Conservation (phyloP, 2,329 filamentous ascomycete genomes). For the Neurospora sp. region DNA sequence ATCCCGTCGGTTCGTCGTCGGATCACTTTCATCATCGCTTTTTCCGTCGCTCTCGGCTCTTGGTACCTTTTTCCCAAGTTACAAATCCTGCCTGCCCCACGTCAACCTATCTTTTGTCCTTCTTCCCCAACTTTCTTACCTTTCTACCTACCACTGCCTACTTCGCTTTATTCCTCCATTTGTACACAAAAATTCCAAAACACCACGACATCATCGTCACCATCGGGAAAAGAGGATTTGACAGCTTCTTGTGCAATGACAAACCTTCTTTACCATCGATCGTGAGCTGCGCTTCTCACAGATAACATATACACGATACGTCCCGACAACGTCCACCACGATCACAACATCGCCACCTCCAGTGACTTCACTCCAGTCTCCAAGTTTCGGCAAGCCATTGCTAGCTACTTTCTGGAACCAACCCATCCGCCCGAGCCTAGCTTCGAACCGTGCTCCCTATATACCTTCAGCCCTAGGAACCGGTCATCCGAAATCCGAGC, state of each 20-base stretch:
- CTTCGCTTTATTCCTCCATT: not conserved
- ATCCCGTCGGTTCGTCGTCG: not conserved
- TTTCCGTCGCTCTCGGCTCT: not conserved
- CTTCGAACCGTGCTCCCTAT: not conserved
- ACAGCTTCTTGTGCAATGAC: constrained; percentile 13
- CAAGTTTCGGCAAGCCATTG: not conserved
- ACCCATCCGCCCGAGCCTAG: not conserved
- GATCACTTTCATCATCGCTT: not conserved
- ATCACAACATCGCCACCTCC: not conserved
- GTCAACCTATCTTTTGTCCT: not conserved
- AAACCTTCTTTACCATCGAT: constrained; percentile 6
- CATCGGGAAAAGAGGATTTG: not conserved
- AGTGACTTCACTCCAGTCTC: not conserved
- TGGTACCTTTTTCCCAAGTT: not conserved
- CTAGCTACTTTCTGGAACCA: not conserved
- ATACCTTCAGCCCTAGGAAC: not conserved
- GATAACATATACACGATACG: not conserved
- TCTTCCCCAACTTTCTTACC: not conserved
- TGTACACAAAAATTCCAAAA: not conserved
- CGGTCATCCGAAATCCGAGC: not conserved
- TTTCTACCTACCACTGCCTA: constrained; percentile 1
- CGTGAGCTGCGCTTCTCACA: constrained; percentile 15
- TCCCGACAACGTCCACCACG: not conserved
- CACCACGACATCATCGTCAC: not conserved
- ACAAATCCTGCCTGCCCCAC: constrained; percentile 1